These are phyloP conservation scores for Takashimella tepidaria DNA, from an alignment of 1,284 basidiomycete species.

Conservation along the genomic window DNA sequence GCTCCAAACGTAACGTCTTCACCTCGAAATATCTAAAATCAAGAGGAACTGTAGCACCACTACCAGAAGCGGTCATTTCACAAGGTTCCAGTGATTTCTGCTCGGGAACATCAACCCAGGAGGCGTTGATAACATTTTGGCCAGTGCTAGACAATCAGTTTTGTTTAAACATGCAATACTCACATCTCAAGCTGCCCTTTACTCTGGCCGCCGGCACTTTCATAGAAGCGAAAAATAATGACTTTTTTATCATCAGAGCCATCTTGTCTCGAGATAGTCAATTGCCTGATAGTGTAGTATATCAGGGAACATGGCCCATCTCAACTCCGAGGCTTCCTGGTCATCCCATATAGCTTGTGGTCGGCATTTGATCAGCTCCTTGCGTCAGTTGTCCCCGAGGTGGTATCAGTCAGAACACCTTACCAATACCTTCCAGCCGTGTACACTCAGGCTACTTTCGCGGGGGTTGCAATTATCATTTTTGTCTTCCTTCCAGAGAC, in stretches of 20 bases:
- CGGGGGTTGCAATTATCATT: conserved; percentile 17
- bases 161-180: conserved; percentile 10
- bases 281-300: conserved; percentile 6
- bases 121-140: conserved; percentile 56
- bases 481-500: conserved; percentile 28
- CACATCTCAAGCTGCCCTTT: conserved; percentile 52
- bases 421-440: conserved; percentile 21
- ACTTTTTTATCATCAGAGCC: conserved; percentile 49
- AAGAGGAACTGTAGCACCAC: conserved; percentile 34
- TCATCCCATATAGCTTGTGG: conserved; percentile 8
- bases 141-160: conserved; percentile 41
- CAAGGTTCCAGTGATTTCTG: conserved; percentile 56
- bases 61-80: conserved; percentile 13
- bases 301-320: conserved; percentile 6
- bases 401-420: conserved; percentile 10
- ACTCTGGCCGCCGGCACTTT: conserved; percentile 78
- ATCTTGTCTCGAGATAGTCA: conserved; percentile 64
- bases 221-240: conserved; percentile 75
- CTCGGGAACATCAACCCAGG: conserved; percentile 71
- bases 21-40: conserved; percentile 74
- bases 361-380: conserved; percentile 16
- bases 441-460: conserved; percentile 28
- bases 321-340: conserved; percentile 3
- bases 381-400: conserved; percentile 14
- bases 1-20: conserved; percentile 52